A percentile compares a stretch with the other conserved stretches of the same genome.
Conservation (phyloP, 495 filamentous ascomycete species). For the Penicillium paradoxum region DNA sequence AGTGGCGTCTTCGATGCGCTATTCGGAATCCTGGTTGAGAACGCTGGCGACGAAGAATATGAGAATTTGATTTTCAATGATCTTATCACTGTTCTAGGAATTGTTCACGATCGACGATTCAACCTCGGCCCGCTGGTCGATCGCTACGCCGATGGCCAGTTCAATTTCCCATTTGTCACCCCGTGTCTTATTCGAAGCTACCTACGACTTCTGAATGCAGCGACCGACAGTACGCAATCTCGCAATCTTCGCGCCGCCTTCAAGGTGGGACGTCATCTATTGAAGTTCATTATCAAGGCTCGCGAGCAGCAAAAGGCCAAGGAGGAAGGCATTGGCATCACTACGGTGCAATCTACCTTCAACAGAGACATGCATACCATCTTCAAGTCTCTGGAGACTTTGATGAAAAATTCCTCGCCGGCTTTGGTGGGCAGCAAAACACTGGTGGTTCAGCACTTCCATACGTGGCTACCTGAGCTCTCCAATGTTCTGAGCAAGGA, state of each 20-base stretch:
- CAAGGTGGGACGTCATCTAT: conserved; percentile 87
- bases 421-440: conserved; percentile 90
- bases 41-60: conserved; percentile 82
- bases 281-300: conserved; percentile 93
- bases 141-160: conserved; percentile 79
- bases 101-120: conserved; percentile 91
- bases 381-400: conserved; percentile 78
- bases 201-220: conserved; percentile 69
- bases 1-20: conserved; percentile 86
- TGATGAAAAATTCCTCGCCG: conserved; percentile 84
- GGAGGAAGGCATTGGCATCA: conserved; percentile 85
- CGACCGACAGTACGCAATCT: conserved; percentile 73
- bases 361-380: conserved; percentile 78
- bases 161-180: conserved; percentile 91
- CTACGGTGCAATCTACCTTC: conserved; percentile 68
- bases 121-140: conserved; percentile 87
- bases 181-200: conserved; percentile 89
- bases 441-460: conserved; percentile 92
- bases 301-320: conserved; percentile 81
- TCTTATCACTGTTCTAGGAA: conserved; percentile 82
- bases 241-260: conserved; percentile 84
- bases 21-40: conserved; percentile 84
- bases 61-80: conserved; percentile 91
- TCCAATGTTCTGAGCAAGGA: conserved; percentile 67
- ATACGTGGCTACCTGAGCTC: conserved; percentile 91